Percentiles rank a stretch among this genome's conserved stretches.
These are phyloP conservation scores for Hemerocallis citrina DNA, from an alignment of 106 monocot species.

Conservation along the genomic window DNA sequence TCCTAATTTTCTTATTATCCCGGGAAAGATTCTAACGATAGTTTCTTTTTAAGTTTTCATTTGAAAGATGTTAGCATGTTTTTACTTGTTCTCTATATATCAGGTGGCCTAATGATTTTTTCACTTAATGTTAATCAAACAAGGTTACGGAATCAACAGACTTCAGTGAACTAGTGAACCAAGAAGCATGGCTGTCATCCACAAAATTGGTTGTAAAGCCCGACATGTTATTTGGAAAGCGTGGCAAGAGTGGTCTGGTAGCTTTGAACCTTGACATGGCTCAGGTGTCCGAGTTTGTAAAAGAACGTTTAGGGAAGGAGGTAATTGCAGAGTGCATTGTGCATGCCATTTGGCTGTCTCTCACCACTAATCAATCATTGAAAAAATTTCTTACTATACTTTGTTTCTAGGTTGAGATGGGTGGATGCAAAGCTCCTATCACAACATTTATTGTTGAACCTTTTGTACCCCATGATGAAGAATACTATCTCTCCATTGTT, in stretches of 20 bases:
- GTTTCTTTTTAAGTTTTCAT: background rate
- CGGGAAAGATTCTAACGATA: no score
- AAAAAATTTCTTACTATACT: background rate
- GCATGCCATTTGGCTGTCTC: background rate
- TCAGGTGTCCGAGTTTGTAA: conserved; percentile 75
- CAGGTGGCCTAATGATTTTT: background rate
- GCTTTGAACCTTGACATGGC: conserved; percentile 78
- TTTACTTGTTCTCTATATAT: no score
- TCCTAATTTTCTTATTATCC: no score
- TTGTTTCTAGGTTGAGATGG: conserved; percentile 69
- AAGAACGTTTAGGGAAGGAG: conserved; percentile 75
- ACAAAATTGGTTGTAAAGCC: conserved; percentile 86
- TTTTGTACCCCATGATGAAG: conserved; percentile 81
- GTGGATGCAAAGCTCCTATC: conserved; percentile 89
- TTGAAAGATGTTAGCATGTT: no score
- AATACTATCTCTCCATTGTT: conserved; percentile 75
- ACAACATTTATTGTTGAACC: conserved; percentile 96
- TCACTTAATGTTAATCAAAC: background rate
- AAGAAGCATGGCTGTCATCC: conserved; percentile 80
- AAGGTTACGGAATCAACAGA: conserved; percentile 76
- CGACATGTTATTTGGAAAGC: conserved; percentile 95
- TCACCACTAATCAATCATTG: background rate
- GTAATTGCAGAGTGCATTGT: conserved; percentile 18
- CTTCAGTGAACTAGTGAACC: conserved; percentile 45
- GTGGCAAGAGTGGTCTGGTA: conserved; percentile 92